Base-by-base conservation (phyloP, 257 asterid genomes). In the Solanum chiquidenum region DNA sequence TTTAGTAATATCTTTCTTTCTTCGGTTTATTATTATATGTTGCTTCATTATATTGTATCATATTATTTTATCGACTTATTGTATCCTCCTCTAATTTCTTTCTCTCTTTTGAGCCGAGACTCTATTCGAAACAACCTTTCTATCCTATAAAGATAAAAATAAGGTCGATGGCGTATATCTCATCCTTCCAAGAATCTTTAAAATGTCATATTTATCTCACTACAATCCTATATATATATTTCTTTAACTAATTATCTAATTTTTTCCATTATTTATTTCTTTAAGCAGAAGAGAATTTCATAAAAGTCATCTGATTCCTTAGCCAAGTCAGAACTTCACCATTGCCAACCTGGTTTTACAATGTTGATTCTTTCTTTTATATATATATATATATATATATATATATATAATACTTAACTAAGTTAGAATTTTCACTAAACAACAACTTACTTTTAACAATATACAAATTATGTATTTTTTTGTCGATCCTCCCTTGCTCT, bases 341-440 rank as follows among this genome's bases (percentile, higher is more conserved):
- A n/a, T 11, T 83, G 85, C 87, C 82, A 88, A 73, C 86, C 88
- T 84, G 68, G 83, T 90, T 87, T 83, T 87, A 83, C 89, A 88
- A 80, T 82, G 87, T 84, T 12, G n/a, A 18, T 9, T 37, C 55
- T 37, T 38, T 9, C 9, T 34, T 33, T 1, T 14, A 9, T 44
- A 29, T 29, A 29, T 29, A 29, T 29, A 29, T 29, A 29, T 29
- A 29, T 52, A 49, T 52, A 52, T 52, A 52, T 52, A 52, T 62
- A 62, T 23, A 62, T 10, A 5, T 6, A 44, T 21, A 20, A 4
- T 12, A 58, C 1, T 21, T 9, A 8, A 21, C 1, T 2, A 8
- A 64, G 2, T 25, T 27, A 11, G 1, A 64, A 10, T 25, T 52
- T 52, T 52, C 2, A 55, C n/a, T 6, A 0, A 55, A 20, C n/a